These are phyloP conservation scores for Ceratorhiza oryzae-sativae DNA, from an alignment of 1,284 basidiomycete species.

Conservation along the genomic window DNA sequence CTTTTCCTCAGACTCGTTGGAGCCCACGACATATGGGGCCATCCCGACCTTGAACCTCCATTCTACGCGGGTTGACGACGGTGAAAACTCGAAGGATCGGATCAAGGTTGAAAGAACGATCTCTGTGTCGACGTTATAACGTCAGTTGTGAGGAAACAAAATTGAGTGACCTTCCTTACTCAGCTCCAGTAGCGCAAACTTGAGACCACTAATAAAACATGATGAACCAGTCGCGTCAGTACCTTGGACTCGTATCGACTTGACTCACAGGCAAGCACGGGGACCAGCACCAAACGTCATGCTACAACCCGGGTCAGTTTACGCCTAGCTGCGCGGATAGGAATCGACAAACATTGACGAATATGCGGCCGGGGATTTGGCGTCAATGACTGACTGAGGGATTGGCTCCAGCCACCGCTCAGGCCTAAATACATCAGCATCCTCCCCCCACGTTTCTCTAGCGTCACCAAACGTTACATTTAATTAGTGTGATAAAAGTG, in stretches of 20 bases:
- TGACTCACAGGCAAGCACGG: constrained; percentile 13
- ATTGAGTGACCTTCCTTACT: not conserved
- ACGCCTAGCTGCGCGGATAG: not conserved
- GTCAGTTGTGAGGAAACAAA: not conserved
- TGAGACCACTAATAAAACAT: not conserved
- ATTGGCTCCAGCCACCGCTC: constrained; percentile 18
- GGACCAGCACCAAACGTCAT: constrained; percentile 22
- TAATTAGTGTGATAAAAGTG: not conserved
- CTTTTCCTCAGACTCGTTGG: not conserved
- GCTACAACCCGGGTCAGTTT: too few relatives aligned
- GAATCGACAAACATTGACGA: constrained; percentile 1
- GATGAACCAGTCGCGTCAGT: too few relatives aligned
- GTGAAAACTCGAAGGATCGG: constrained; percentile 10
- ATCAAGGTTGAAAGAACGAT: constrained; percentile 2
- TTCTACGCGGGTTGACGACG: not conserved
- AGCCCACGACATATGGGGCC: constrained; percentile 1
- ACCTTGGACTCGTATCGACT: too few relatives aligned
- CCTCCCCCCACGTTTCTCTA: constrained; percentile 29
- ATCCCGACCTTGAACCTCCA: constrained; percentile 3
- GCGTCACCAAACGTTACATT: not conserved
- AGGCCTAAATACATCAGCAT: constrained; percentile 15
- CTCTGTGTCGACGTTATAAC: not conserved
- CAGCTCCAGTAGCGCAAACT: constrained; percentile 16
- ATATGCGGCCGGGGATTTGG: constrained; percentile 1
- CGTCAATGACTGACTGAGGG: constrained; percentile 1